Base-by-base conservation (phyloP, 2,329 filamentous ascomycete species). In the Dothideomycetidae sp. region DNA sequence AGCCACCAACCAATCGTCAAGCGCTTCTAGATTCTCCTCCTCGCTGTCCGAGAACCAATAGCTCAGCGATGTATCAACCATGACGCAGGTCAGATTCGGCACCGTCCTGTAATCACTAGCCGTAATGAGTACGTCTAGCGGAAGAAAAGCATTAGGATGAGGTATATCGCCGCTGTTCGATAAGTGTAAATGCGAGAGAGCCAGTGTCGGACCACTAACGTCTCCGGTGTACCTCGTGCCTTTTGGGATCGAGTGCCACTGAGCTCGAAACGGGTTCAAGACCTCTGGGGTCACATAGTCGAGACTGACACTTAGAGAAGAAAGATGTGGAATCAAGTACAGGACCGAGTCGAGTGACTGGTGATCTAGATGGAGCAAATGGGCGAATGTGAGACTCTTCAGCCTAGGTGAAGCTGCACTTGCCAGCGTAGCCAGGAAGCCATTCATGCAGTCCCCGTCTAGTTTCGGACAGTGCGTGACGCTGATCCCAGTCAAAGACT, bases 231-330 rank as follows among this genome's bases (percentile, higher is more conserved):
- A 47, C 5, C 55, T 50, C 36, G 59, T 54, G 12, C 66, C 44
- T 37, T 66, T 62, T 1, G 60, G 55, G 61, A 52, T 1, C 52
- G 54, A 38, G 65, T 59, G 29, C 57, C 55, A 37, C 56, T 51
- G 12, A 35, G 38, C 4, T 17, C 31, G 5, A 15, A 12, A 19
- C 10, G 47, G 44, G 29, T 56, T 59, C 44, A 66, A 63, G 29
- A 59, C 43, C 5, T 51, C 46, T 3, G 51, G 51, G n/a, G 53
- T 60, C 36, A 68, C 60, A 49, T 66, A 67, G 42, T 67, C 64
- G 7, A 64, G 52, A 14, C 61, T 58, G 31, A 67, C 51, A 43
- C 56, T 60, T 1, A 68, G 56, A 14, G 44, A 42, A 2, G 48
- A 48, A 2, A 67, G 48, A 4, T 54, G 45, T 0, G 63, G 62